Evolutionary conservation across 2,329 filamentous ascomycete genomes (phyloP).

Genomic region (Chaetothyriales sp.): DNA sequence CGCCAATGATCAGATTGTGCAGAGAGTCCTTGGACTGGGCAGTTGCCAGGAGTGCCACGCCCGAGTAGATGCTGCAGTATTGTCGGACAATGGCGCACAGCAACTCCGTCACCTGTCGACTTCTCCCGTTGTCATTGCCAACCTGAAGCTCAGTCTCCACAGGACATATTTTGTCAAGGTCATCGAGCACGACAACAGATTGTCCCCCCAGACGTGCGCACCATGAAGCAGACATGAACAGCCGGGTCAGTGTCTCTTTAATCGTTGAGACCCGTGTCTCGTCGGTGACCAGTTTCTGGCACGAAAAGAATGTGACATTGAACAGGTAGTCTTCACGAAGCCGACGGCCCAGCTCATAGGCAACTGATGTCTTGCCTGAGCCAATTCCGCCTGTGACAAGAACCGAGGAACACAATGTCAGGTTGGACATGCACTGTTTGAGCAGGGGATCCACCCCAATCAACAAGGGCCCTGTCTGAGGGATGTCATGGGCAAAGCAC

Average conservation of each 20-base stretch:
- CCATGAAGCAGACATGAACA: conserved; percentile 87
- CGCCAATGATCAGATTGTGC: conserved; percentile 78
- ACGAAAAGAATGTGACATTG: conserved; percentile 73
- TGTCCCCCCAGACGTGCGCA: conserved; percentile 72
- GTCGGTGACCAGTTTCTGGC: conserved; percentile 73
- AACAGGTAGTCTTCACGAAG: conserved; percentile 61
- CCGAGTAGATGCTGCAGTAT: conserved; percentile 64
- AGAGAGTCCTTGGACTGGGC: conserved; percentile 85
- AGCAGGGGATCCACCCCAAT: conserved; percentile 75
- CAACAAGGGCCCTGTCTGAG: conserved; percentile 42
- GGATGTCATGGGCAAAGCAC: conserved; percentile 41
- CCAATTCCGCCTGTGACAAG: conserved; percentile 78
- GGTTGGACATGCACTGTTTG: conserved; percentile 54
- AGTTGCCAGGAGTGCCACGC: conserved; percentile 75
- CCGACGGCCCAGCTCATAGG: conserved; percentile 58
- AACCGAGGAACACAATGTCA: conserved; percentile 76
- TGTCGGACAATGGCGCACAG: conserved; percentile 70
- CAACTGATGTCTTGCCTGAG: conserved; percentile 73
- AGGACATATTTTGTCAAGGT: conserved; percentile 83
- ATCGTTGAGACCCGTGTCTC: conserved; percentile 80
- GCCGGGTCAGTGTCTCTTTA: conserved; percentile 68
- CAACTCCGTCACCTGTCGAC: conserved; percentile 79
- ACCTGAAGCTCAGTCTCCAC: conserved; percentile 78
- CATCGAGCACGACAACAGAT: conserved; percentile 75
- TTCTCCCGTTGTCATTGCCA: conserved; percentile 82